These are phyloP conservation scores for Colletotrichum acutatum DNA, from an alignment of 2,329 filamentous ascomycete species.

Conservation along the genomic window DNA sequence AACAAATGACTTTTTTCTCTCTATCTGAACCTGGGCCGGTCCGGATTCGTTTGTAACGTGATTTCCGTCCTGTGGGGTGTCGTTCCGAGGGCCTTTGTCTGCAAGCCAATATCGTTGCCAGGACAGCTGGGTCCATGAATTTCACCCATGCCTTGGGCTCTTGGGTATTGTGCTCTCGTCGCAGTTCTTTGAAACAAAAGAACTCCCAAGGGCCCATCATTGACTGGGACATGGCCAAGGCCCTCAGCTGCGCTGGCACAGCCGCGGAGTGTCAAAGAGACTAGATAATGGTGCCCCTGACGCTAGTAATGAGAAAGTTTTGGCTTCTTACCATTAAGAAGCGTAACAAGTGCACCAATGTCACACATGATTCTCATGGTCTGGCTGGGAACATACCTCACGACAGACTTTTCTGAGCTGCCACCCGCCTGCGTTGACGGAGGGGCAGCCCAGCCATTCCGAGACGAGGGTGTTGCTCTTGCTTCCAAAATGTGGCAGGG, in stretches of 20 bases:
- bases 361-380: background rate
- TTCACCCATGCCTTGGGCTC: background rate
- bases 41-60: conserved; percentile 39
- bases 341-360: background rate
- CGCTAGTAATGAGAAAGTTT: no score
- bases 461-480: background rate
- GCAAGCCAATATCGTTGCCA: conserved; percentile 38
- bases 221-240: conserved; percentile 2
- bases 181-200: background rate
- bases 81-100: conserved; percentile 38
- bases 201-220: conserved; percentile 3
- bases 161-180: background rate
- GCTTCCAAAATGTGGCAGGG: background rate
- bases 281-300: background rate
- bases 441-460: background rate
- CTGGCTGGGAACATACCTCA: background rate
- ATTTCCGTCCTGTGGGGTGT: conserved; percentile 38
- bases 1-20: conserved; percentile 36
- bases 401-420: background rate
- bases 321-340: background rate
- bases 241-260: background rate
- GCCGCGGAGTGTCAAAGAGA: background rate
- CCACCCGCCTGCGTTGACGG: background rate
- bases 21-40: conserved; percentile 36
- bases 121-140: conserved; percentile 21